Base-by-base conservation (phyloP, 2,329 filamentous ascomycete species). In the Orbilia oligospora region DNA sequence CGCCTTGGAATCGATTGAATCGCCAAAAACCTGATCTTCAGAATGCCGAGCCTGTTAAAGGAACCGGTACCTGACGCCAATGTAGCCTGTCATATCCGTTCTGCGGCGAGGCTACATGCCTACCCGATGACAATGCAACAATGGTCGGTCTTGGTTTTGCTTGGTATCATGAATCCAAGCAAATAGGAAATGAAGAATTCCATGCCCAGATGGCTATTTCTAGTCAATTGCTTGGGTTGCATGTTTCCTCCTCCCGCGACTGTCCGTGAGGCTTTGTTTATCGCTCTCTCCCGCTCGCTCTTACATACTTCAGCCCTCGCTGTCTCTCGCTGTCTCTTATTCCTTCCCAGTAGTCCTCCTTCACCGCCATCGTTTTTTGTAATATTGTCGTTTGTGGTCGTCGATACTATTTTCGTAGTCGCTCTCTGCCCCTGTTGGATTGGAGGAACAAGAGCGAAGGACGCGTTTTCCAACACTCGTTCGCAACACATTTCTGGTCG, bases 261-360 rank as follows among this genome's bases (percentile, higher is more conserved):
- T 30, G 53, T 58, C 53, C 53, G 53, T 38, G 53, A 58, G 30
- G 44, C 55, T 55, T 69, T 53, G 51, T 38, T 80, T 80, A 66
- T 79, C 76, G 79, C 14, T 8, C 33, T 75, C 66, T 80, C 71
- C 44, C 44, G 65, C 63, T 77, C 53, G 53, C 53, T 79, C 51
- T 80, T 81, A 81, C 81, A 80, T 80, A 56, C 41, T 79, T 72
- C 24, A 67, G 55, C 58, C 80, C 78, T 55, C 78, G 58, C 46
- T 49, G 41, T 44, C 48, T 41, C 33, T 24, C 67, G 44, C 14
- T 3, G 4, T 5, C 16, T 46, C 44, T 20, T 46, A 16, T 46
- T 46, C n/a, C 46, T 51, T 61, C 67, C 61, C 44, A 27, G 64
- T 46, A 67, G 20, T 38, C 12, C 20, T 30, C 46, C 53, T 68